Evolutionary conservation across 345 rosid genomes (phyloP), one percentile per base, ranked within the genome.

Genomic region (Dipteronia sinensis): DNA sequence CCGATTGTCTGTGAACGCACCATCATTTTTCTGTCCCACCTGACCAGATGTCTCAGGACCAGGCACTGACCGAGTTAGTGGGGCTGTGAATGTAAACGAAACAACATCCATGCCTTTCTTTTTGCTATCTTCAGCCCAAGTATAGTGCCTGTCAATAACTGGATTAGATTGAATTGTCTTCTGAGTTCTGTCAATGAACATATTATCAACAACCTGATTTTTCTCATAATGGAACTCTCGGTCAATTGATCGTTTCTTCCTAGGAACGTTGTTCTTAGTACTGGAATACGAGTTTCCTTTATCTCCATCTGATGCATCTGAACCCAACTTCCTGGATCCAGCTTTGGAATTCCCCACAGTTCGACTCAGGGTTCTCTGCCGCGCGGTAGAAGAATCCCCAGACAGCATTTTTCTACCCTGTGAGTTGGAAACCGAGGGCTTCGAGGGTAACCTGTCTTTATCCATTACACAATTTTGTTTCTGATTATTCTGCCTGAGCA

Each of bases 41-140:
- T 67, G 88, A 81, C 82, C 76, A 59, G 82, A 80, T 67, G 88
- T 56, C 77, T 86, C 87, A 2, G 85, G 76, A 69, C 62, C 81
- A 63, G 83, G 76, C 65, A 77, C 56, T 72, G 88, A 78, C 65
- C 92, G 82, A 19, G 89, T 73, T 64, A 92, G 67, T 34, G 97
- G 97, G n/a, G 94, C 87, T 16, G 93, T 89, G 81, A 92, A 92
- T 40, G 97, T 92, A 78, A 92, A 92, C 40, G 97, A 92, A 77
- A 92, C 87, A 71, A 92, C 94, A 86, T 90, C 97, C 83, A 79
- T 83, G 46, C 94, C 97, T 72, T 87, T 89, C 84, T 76, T 88
- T 77, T 85, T 88, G 86, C 87, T 78, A 71, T 88, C 92, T 79
- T 89, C 93, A 42, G 81, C 80, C 89, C 87, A 86, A 77, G 78